Evolutionary conservation across 2,329 filamentous ascomycete genomes (phyloP), one percentile per base, ranked within the genome.

Genomic region (Paecilomyces sp.): DNA sequence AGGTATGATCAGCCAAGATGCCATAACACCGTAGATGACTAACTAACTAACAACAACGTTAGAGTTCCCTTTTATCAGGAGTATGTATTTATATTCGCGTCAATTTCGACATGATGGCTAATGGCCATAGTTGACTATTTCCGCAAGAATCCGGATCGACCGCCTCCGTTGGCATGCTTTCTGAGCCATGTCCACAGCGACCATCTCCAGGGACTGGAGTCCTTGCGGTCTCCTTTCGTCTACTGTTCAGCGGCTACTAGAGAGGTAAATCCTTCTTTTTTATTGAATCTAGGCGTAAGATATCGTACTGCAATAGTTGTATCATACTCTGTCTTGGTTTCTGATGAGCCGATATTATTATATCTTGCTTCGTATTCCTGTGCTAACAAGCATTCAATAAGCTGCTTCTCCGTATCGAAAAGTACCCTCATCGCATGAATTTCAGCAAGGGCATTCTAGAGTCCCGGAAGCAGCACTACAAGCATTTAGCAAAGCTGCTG

Each of bases 111-210:
- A 18, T n/a, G 5, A 15, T 25, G 15, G 25, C 62, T 61, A 58
- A 61, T n/a, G 30, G 56, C 9, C 9, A 9, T 59, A 90, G 88
- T 97, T 64, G 92, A 97, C 74, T 91, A 87, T 77, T 97, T 97
- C 67, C 85, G 90, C 25, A 77, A 76, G 15, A 79, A 81, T 54
- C 76, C 79, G 3, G 78, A 78, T 5, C 74, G 75, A 15, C 81
- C 76, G 15, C 82, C 88, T 3, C 89, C 91, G 0, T 75, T 94
- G 58, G 92, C 90, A 15, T 94, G 89, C 72, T 96, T 97, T 70
- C 80, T 97, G 28, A 95, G 90, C 73, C 93, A 97, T 82, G 86
- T 95, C 1, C 93, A 97, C 71, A 95, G 89, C 64, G 92, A 97
- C 67, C 93, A 97, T 74, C 82, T 97, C 1, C 82, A 83, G 36